Evolutionary conservation across 1,139 yeast species (phyloP).

Genomic region (Meyerozyma carpophila): DNA sequence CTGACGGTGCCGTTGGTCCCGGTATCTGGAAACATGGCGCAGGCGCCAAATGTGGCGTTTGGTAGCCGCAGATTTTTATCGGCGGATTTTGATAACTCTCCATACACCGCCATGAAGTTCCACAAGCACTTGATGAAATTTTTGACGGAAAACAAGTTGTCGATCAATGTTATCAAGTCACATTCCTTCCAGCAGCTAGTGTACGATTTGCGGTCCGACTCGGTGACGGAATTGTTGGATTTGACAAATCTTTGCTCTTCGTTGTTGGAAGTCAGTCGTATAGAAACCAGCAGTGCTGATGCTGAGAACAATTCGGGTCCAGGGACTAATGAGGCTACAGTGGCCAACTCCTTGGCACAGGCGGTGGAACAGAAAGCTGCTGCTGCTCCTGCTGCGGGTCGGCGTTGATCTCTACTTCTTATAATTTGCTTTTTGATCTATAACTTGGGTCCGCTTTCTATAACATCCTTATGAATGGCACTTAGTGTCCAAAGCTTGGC

Average conservation of each 20-base stretch:
- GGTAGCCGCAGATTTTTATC: conserved; percentile 18
- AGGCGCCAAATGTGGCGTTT: not conserved
- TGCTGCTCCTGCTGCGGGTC: not conserved
- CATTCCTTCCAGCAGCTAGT: conserved; percentile 50
- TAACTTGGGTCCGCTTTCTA: conserved; percentile 9
- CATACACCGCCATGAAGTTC: conserved; percentile 43
- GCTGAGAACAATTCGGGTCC: conserved; percentile 1
- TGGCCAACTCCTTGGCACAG: conserved; percentile 1
- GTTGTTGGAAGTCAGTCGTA: conserved; percentile 41
- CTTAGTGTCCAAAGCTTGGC: conserved; percentile 21
- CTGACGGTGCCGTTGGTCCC: not conserved
- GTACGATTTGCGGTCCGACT: conserved; percentile 45
- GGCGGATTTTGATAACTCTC: conserved; percentile 35
- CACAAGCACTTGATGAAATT: conserved; percentile 49
- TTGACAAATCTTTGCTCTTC: conserved; percentile 42
- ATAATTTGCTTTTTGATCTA: not conserved
- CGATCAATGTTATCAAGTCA: conserved; percentile 43
- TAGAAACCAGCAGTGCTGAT: conserved; percentile 9
- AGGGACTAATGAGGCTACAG: not conserved
- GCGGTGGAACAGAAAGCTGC: conserved; percentile 1
- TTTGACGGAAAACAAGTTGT: conserved; percentile 46
- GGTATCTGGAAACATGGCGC: not conserved
- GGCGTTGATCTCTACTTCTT: not conserved
- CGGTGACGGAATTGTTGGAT: conserved; percentile 42
- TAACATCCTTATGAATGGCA: conserved; percentile 18